Evolutionary conservation across 495 filamentous ascomycete genomes (phyloP), one percentile per base, ranked within the genome.

Genomic region (Acidiella bohemica): DNA sequence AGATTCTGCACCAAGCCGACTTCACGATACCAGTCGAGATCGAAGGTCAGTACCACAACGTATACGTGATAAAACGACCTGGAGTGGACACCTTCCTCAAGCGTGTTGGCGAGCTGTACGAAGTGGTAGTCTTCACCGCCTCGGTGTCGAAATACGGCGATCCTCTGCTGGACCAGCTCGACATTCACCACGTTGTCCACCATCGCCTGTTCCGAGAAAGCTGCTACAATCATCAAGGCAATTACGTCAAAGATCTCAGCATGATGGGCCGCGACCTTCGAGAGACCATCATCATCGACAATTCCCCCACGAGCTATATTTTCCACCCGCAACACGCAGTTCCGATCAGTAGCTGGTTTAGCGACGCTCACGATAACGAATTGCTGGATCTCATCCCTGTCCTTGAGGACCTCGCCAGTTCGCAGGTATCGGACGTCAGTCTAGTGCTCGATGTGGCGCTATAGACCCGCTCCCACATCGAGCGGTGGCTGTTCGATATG

Each of bases 321-420:
- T 99, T 99, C 69, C 90, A 99, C 53, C 90, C 92, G 11, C 88
- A 99, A 66, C 90, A 99, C 61, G 90, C 90, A 42, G 90, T 99
- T 32, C 90, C 90, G 17, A 99, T 99, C 65, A 95, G 88, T 72
- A 95, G 88, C 71, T 99, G 90, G 90, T 99, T 99, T 67, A 95
- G 87, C 54, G 90, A 99, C 65, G 90, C 92, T 41, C 90, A 99
- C 63, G 90, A 99, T 67, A 99, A 99, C 61, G 90, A 99, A 69
- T 73, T 99, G 43, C 70, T 99, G 53, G 90, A 99, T 57, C 69
- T 99, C 46, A 99, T 99, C 57, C 90, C 90, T 16, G 90, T 99
- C 50, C 84, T 99, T 51, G 92, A 96, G 69, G 90, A 99, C 64
- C 73, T 99, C 50, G 88, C 90, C 39, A 76, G 80, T 46, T 51